A percentile compares a stretch with the other conserved stretches of the same genome.
phyloP scores from a whole-genome alignment of 2,329 filamentous ascomycete genomes.

The Cordyceps cateniannulata region DNA sequence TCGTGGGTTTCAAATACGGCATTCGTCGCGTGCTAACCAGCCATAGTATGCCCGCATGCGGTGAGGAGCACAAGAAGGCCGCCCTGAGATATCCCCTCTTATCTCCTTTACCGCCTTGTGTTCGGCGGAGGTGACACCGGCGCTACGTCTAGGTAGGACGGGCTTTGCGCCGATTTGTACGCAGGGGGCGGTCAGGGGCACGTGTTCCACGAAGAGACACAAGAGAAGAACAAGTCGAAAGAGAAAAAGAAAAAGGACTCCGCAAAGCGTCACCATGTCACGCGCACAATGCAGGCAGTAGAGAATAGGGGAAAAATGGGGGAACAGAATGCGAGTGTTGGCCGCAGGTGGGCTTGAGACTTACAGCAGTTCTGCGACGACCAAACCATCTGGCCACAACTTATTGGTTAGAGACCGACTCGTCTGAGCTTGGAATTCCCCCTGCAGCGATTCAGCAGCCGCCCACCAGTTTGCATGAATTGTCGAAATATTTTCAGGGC shows the following conservation, averaged over 20 bases:
- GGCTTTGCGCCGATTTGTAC: not conserved
- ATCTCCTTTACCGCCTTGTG: constrained; percentile 10
- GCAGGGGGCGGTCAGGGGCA: constrained; percentile 2
- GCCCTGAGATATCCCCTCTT: not conserved
- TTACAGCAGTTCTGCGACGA: not conserved
- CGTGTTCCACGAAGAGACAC: not conserved
- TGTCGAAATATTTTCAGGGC: not conserved
- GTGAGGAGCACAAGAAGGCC: not conserved
- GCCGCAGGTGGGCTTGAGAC: not conserved
- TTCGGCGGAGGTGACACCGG: not conserved
- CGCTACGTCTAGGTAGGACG: not conserved
- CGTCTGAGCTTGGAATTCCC: not conserved
- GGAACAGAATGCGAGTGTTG: not conserved
- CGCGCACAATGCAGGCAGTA: not conserved
- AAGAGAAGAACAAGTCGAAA: not conserved
- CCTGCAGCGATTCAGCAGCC: not conserved
- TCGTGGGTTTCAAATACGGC: not conserved
- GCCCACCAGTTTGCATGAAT: constrained; percentile 7
- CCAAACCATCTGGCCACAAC: not conserved
- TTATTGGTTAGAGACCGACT: not conserved
- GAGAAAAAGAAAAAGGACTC: not conserved
- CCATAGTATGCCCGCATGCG: not conserved
- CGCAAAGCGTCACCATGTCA: not conserved
- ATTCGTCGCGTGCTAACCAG: not conserved
- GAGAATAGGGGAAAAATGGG: not conserved